phyloP scores from a whole-genome alignment of 1,284 basidiomycete genomes.

The Pholiota adiposa region DNA sequence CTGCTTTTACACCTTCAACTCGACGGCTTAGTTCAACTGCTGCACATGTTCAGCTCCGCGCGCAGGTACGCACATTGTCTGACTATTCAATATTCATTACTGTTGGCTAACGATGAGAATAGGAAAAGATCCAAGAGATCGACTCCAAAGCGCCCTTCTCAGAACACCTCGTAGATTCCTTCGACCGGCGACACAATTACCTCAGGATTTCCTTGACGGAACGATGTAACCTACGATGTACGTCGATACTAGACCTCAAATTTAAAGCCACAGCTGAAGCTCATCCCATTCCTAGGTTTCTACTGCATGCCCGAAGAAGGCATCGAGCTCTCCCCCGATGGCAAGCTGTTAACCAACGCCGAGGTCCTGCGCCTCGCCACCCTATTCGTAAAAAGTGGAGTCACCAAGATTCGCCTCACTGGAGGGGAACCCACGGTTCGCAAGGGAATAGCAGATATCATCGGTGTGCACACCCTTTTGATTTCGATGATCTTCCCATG shows the following conservation, averaged over 20 bases:
- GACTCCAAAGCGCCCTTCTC: constrained; percentile 53
- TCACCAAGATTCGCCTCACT: constrained; percentile 86
- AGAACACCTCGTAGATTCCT: constrained; percentile 67
- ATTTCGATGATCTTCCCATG: background rate
- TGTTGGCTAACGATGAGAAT: background rate
- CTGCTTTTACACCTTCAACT: background rate
- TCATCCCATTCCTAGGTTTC: constrained; percentile 68
- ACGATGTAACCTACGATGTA: constrained; percentile 86
- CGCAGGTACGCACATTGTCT: constrained; percentile 8
- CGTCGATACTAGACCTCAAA: constrained; percentile 25
- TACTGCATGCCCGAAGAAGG: constrained; percentile 92
- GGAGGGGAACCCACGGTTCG: constrained; percentile 90
- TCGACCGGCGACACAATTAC: constrained; percentile 77
- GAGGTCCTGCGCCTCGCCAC: constrained; percentile 78
- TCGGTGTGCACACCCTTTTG: constrained; percentile 49
- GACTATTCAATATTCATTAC: background rate
- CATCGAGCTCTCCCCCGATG: constrained; percentile 72
- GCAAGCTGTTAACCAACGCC: constrained; percentile 73
- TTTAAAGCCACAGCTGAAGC: constrained; percentile 8
- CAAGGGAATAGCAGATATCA: constrained; percentile 76
- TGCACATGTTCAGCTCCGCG: background rate
- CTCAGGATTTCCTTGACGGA: constrained; percentile 87
- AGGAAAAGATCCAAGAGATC: constrained; percentile 58
- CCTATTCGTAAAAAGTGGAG: constrained; percentile 82
- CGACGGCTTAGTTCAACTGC: background rate